Base-by-base conservation (phyloP, 1,284 basidiomycete genomes). In the Cryptococcus jaspeensis region DNA sequence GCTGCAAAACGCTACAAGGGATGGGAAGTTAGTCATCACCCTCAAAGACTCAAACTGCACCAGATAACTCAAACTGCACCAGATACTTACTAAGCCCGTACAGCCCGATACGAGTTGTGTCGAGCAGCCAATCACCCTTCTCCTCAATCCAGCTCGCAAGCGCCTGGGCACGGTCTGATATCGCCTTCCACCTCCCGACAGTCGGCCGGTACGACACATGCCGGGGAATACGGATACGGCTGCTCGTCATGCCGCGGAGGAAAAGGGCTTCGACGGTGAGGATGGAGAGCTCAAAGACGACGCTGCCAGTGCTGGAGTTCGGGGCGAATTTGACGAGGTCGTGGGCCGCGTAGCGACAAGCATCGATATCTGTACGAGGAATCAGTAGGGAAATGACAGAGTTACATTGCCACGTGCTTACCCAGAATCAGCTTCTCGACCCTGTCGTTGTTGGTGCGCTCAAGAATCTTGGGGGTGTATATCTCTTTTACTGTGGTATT, bases 11-110 rank as follows among this genome's bases (percentile, higher is more conserved):
- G 50, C 50, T 51, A 32, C 3, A 2, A 18, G 8, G 40, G 12
- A 42, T 12, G 32, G 40, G 12, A 42, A 6, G 32, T 32, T 28
- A 32, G 16, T 5, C 44, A 46, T 46, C 44, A 46, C 15, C 44
- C 44, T 3, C 16, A 0, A 23, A 47, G 15, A 20, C 9, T 20
- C 7, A 36, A 7, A 12, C n/a, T n/a, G n/a, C n/a, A n/a, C n/a
- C n/a, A n/a, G n/a, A n/a, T n/a, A n/a, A n/a, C n/a, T n/a, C n/a
- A n/a, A n/a, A n/a, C n/a, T n/a, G n/a, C n/a, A n/a, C n/a, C n/a
- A n/a, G n/a, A n/a, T 28, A 51, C 50, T 28, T 41, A 51, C 50
- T 51, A 39, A 51, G 20, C n/a, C 50, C 50, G 23, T 51, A 51
- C 13, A 51, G 39, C 11, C 50, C 50, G 39, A 51, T 51, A 16